These are phyloP conservation scores for Flaveria sonorensis DNA, from an alignment of 129 eudicot genomes.

Conservation along the genomic window DNA sequence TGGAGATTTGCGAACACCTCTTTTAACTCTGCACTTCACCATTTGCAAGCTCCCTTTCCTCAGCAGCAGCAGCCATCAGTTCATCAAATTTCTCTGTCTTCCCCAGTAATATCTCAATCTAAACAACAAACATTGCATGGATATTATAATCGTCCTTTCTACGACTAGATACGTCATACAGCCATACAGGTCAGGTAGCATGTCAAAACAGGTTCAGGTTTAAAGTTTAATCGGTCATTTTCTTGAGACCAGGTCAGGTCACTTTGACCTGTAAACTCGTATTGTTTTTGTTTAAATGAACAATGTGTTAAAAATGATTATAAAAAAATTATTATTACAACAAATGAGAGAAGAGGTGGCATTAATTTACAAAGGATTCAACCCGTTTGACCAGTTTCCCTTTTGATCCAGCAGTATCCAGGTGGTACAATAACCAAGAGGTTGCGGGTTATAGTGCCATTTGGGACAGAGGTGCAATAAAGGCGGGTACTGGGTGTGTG, in stretches of 20 bases:
- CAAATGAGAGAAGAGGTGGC: not conserved
- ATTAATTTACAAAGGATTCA: not conserved
- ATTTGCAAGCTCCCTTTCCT: slow-evolving; percentile 55
- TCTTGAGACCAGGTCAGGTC: not conserved
- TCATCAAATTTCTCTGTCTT: slow-evolving; percentile 73
- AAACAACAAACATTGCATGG: not conserved
- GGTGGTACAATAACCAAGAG: not conserved
- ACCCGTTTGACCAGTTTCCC: not conserved
- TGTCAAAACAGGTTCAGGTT: not conserved
- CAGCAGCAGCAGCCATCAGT: slow-evolving; percentile 81
- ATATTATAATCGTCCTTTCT: not conserved
- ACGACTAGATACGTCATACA: not conserved
- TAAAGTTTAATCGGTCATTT: not conserved
- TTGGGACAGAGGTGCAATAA: not conserved
- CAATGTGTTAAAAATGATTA: not conserved
- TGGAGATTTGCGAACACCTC: not conserved
- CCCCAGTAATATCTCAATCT: slow-evolving; percentile 75
- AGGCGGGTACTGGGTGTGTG: not conserved
- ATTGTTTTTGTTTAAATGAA: not conserved
- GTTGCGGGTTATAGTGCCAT: not conserved
- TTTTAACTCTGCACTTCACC: slow-evolving; percentile 47
- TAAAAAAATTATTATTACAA: not conserved
- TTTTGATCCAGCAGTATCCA: not conserved
- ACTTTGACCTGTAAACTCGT: not conserved
- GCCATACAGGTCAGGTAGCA: not conserved